Evolutionary conservation across 345 rosid genomes (phyloP).

Genomic region (Linum lewisii): DNA sequence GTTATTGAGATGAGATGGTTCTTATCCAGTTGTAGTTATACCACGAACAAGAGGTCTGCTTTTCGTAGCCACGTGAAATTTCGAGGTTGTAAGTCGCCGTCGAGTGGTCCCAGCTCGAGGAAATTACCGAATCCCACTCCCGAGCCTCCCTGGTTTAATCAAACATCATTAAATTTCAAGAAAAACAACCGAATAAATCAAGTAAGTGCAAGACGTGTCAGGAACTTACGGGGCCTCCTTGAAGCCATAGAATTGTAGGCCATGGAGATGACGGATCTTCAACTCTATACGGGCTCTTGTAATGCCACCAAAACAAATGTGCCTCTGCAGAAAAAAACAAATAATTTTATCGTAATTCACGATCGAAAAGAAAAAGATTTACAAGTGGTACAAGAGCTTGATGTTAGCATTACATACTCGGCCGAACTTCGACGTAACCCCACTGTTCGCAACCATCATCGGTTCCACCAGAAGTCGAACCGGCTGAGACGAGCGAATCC

Average conservation of each 20-base stretch:
- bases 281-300: conserved; percentile 31
- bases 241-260: conserved; percentile 34
- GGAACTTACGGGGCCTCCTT: conserved; percentile 34
- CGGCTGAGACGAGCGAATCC: conserved; percentile 3
- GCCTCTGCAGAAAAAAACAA: conserved; percentile 17
- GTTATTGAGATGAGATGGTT: too few species aligned
- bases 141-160: conserved; percentile 22
- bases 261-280: conserved; percentile 30
- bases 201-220: too few species aligned
- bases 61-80: conserved; percentile 33
- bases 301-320: conserved; percentile 35
- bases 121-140: conserved; percentile 36
- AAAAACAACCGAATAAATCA: too few species aligned
- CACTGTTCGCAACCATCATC: conserved; percentile 33
- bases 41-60: conserved; percentile 43
- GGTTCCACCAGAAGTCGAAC: conserved; percentile 5
- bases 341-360: not conserved
- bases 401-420: conserved; percentile 11
- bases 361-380: not conserved
- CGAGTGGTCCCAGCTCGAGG: conserved; percentile 33
- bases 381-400: too few species aligned
- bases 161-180: not conserved
- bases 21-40: not conserved
- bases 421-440: conserved; percentile 39
- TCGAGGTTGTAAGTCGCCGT: conserved; percentile 26